phyloP scores from a whole-genome alignment of 2,329 filamentous ascomycete species.

The Metarhizium album region DNA sequence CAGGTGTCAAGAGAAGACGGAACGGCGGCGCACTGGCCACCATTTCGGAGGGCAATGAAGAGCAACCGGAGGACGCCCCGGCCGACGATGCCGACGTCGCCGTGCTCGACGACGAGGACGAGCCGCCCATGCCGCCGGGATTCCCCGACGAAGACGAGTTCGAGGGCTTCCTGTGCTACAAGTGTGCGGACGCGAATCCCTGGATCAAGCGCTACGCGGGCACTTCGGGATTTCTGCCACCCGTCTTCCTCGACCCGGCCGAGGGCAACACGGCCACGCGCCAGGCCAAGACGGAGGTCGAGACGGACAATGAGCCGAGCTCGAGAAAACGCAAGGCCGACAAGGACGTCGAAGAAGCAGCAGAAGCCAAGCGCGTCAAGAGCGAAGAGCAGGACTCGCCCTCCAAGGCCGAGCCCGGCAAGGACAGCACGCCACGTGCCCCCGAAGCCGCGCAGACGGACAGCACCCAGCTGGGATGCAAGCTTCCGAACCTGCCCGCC shows the following conservation, averaged over 20 bases:
- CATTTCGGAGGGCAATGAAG: conserved; percentile 39
- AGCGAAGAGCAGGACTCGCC: conserved; percentile 22
- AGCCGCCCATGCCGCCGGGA: conserved; percentile 63
- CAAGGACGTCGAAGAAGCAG: conserved; percentile 30
- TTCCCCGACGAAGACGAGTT: conserved; percentile 88
- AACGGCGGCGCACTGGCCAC: conserved; percentile 27
- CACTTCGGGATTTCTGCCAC: conserved; percentile 64
- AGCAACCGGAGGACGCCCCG: conserved; percentile 13
- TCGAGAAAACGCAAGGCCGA: conserved; percentile 59
- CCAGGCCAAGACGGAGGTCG: not conserved
- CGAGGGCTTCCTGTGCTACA: conserved; percentile 85
- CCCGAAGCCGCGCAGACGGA: not conserved
- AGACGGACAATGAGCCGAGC: conserved; percentile 3
- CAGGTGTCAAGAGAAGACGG: conserved; percentile 23
- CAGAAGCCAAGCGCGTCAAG: conserved; percentile 41
- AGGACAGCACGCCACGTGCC: not conserved
- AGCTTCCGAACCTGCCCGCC: conserved; percentile 46
- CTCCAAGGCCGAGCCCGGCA: not conserved
- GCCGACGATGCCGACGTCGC: conserved; percentile 15
- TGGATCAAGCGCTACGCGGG: conserved; percentile 90
- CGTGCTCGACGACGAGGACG: conserved; percentile 40
- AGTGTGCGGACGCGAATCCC: conserved; percentile 75
- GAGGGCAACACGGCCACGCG: conserved; percentile 2
- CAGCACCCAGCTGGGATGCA: conserved; percentile 35
- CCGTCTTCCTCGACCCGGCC: conserved; percentile 44